Evolutionary conservation across 2,329 filamentous ascomycete genomes (phyloP).

Genomic region (Seiridium cupressi): DNA sequence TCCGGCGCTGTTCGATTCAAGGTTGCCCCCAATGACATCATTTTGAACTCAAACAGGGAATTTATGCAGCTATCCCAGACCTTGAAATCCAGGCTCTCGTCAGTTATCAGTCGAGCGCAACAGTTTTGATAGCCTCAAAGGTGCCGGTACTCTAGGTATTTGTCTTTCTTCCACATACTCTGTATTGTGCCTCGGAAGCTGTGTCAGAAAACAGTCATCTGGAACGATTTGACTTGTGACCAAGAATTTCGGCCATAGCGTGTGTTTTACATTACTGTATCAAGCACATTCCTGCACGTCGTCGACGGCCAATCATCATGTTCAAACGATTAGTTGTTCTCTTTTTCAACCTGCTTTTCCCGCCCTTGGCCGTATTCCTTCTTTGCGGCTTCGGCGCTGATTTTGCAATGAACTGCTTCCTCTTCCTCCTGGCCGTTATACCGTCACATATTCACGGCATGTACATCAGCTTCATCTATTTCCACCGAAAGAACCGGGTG

Average conservation of each 20-base stretch:
- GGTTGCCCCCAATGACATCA: not conserved
- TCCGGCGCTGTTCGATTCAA: too few species aligned
- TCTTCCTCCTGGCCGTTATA: slow-evolving; percentile 4
- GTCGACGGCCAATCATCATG: not conserved
- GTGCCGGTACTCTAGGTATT: not conserved
- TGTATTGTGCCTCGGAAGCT: too few species aligned
- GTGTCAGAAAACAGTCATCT: too few species aligned
- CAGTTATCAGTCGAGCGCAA: not conserved
- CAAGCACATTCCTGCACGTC: not conserved
- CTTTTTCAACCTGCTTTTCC: slow-evolving; percentile 4
- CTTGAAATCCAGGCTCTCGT: not conserved
- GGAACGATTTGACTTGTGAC: not conserved
- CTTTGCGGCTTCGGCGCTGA: not conserved
- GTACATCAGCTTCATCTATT: slow-evolving; percentile 8
- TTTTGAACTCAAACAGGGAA: not conserved
- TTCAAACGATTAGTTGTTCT: slow-evolving; percentile 5
- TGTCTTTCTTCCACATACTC: too few species aligned
- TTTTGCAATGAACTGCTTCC: slow-evolving; percentile 5
- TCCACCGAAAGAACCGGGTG: slow-evolving; percentile 5
- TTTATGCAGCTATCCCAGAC: not conserved
- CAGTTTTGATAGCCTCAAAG: not conserved
- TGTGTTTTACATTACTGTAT: not conserved
- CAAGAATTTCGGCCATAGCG: not conserved
- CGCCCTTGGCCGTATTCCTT: not conserved
- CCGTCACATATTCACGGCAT: slow-evolving; percentile 8